phyloP scores from a whole-genome alignment of 352 stramenopile genomes.

The Phytopythium helicoides region DNA sequence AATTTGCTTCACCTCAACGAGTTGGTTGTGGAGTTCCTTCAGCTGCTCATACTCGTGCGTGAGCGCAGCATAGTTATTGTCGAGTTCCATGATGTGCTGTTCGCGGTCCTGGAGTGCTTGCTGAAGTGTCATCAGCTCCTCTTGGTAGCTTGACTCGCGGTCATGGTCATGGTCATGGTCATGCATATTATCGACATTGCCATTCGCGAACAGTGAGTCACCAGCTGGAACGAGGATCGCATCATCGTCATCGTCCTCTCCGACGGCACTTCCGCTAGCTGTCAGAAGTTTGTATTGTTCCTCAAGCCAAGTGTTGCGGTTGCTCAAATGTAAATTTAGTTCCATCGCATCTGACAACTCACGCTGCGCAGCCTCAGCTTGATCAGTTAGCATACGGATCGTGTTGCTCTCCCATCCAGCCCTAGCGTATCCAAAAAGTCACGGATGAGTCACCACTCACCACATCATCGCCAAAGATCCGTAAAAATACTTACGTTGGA shows the following conservation, averaged over 20 bases:
- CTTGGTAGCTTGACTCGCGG: constrained; percentile 27
- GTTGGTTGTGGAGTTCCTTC: constrained; percentile 21
- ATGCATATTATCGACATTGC: constrained; percentile 14
- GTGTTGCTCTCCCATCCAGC: constrained; percentile 40
- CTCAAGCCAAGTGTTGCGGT: constrained; percentile 76
- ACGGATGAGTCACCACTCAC: background rate
- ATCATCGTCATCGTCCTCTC: constrained; percentile 30
- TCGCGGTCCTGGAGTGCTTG: constrained; percentile 26
- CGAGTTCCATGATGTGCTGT: constrained; percentile 30
- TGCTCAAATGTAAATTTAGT: constrained; percentile 75
- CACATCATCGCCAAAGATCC: background rate
- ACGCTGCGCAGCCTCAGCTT: constrained; percentile 63
- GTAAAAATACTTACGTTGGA: constrained; percentile 38
- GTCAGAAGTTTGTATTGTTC: constrained; percentile 60
- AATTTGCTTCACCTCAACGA: constrained; percentile 23
- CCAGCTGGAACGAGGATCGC: constrained; percentile 9
- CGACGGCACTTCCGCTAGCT: constrained; percentile 18
- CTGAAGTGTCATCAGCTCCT: constrained; percentile 37
- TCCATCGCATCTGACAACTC: constrained; percentile 85
- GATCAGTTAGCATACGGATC: constrained; percentile 67
- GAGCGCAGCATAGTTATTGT: constrained; percentile 38
- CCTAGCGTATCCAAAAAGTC: constrained; percentile 2
- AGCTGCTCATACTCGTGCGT: constrained; percentile 39
- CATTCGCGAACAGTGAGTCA: constrained; percentile 6
- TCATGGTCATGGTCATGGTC: constrained; percentile 20